Evolutionary conservation across 169 alveolate genomes (phyloP), one percentile per base, ranked within the genome.

Genomic region (Sarcocystis neurona): DNA sequence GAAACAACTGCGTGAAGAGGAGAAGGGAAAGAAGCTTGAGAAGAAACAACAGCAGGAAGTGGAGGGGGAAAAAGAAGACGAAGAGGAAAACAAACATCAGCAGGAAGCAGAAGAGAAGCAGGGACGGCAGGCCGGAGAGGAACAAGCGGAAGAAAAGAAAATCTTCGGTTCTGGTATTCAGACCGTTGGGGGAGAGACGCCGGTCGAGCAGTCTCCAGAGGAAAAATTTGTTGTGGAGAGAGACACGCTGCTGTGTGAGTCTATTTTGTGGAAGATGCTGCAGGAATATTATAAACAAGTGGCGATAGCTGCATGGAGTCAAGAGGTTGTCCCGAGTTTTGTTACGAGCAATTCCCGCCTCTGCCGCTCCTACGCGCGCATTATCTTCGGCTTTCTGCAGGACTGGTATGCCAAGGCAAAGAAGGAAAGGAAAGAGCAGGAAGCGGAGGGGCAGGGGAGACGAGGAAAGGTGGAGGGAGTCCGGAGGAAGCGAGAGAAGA

Each of bases 221-320:
- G 90, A 91, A 41, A 95, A 95, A 79, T 91, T 90, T 44, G 90
- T 95, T 78, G 92, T 95, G 32, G 96, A 95, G 72, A 70, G 77
- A 56, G 90, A 87, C 91, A 92, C 88, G 37, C 93, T 78, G 39
- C 92, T 95, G 48, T 92, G 95, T 48, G 96, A 95, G 74, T 94
- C 96, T 20, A 77, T 94, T 34, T 88, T 95, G 77, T 95, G 97
- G 97, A 80, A 89, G 27, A 91, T 95, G 92, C 85, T 94, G 12
- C 94, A 95, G 79, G 91, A 94, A 79, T 95, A 94, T 92, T 95
- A 95, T 66, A 91, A 91, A 37, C 70, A 70, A 8, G 92, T 93
- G 86, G 95, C 97, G 2, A 94, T 95, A 70, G 95, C 93, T 89
- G 97, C 97, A 44, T 95, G 96, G 96, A 91, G 95, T 37, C 94